Evolutionary conservation across 495 filamentous ascomycete genomes (phyloP).

Genomic region (Antarctomyces pellizariae): DNA sequence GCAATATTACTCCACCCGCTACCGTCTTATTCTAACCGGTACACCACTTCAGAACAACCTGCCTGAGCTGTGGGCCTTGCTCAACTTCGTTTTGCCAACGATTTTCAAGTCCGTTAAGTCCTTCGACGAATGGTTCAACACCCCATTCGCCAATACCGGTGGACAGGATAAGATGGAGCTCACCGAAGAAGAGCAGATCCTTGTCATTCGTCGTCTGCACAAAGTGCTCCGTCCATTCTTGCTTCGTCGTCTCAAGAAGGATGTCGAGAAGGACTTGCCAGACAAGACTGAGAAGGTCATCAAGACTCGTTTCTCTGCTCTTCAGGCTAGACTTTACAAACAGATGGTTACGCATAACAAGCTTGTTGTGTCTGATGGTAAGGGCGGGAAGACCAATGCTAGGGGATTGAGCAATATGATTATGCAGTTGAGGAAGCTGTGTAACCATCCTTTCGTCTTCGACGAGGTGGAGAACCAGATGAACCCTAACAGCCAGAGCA

Average conservation of each 20-base stretch:
- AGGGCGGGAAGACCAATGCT: constrained; percentile 86
- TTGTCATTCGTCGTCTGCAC: constrained; percentile 93
- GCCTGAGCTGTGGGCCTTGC: constrained; percentile 84
- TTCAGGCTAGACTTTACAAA: constrained; percentile 84
- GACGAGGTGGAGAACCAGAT: constrained; percentile 95
- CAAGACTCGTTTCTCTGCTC: constrained; percentile 92
- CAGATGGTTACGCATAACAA: constrained; percentile 90
- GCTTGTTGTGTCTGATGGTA: constrained; percentile 79
- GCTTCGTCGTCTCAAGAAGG: constrained; percentile 93
- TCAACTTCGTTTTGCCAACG: constrained; percentile 93
- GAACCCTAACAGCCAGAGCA: constrained; percentile 68
- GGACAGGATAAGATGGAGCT: constrained; percentile 96
- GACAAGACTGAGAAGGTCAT: constrained; percentile 98
- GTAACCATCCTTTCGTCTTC: constrained; percentile 98
- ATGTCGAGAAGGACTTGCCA: constrained; percentile 94
- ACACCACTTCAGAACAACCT: constrained; percentile 96
- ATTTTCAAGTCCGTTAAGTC: constrained; percentile 99
- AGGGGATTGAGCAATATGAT: constrained; percentile 98
- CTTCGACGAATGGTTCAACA: constrained; percentile 99
- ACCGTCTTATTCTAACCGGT: constrained; percentile 89
- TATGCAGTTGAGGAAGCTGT: constrained; percentile 96
- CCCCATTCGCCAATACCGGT: constrained; percentile 94
- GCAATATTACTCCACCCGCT: constrained; percentile 81
- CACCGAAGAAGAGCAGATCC: constrained; percentile 95
- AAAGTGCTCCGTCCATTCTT: constrained; percentile 96